Conservation (phyloP, 768 basidiomycete genomes). For the Steccherinum ochraceum region DNA sequence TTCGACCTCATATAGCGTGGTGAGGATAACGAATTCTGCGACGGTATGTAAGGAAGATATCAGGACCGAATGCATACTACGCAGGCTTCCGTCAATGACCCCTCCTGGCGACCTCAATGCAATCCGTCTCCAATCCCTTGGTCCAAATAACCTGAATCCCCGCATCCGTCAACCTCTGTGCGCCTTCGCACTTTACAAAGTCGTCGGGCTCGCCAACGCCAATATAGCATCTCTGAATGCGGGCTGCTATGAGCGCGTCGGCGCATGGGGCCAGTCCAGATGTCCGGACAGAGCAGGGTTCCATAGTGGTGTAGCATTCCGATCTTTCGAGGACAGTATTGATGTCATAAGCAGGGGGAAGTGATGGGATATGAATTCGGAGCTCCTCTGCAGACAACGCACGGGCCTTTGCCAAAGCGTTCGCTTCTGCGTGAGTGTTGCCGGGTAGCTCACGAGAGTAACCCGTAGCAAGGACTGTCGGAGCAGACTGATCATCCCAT, state of each 20-base stretch:
- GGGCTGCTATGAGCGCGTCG: conserved; percentile 69
- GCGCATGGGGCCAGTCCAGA: conserved; percentile 86
- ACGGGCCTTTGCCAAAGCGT: conserved; percentile 72
- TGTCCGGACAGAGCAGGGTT: conserved; percentile 88
- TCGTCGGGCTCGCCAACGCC: conserved; percentile 90
- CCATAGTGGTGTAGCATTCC: conserved; percentile 92
- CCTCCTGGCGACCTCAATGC: conserved; percentile 72
- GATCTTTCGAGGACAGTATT: conserved; percentile 49
- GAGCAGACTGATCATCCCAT: conserved; percentile 30
- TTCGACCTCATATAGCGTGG: too few species aligned
- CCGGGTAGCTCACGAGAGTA: conserved; percentile 89
- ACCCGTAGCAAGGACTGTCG: conserved; percentile 66
- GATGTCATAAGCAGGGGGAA: conserved; percentile 31
- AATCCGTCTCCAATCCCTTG: conserved; percentile 68
- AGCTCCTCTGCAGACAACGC: conserved; percentile 35
- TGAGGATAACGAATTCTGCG: too few species aligned
- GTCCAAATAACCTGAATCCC: conserved; percentile 77
- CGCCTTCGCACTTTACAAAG: conserved; percentile 92
- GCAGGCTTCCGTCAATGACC: too few species aligned
- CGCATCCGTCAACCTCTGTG: conserved; percentile 57
- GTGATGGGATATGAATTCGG: conserved; percentile 30
- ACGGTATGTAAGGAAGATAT: too few species aligned
- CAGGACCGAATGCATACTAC: too few species aligned
- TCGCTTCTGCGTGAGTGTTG: conserved; percentile 97
- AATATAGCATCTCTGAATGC: conserved; percentile 72